phyloP scores from a whole-genome alignment of 1,139 yeast genomes.

The Candida pseudocylindracea region DNA sequence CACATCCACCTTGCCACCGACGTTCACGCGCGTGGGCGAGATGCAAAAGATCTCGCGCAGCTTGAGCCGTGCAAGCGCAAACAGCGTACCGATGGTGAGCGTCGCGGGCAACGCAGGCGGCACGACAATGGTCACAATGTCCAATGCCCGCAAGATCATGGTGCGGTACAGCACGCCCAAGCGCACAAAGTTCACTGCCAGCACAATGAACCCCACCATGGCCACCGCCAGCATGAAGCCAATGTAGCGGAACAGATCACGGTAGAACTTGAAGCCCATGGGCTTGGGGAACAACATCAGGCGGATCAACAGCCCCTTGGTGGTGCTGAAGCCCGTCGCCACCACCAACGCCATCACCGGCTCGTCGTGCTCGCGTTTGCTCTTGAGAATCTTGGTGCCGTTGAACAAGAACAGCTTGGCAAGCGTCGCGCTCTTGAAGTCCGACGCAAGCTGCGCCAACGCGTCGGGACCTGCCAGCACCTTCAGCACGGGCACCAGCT shows the following conservation, averaged over 20 bases:
- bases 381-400: conserved; percentile 78
- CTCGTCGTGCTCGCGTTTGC: conserved; percentile 39
- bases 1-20: conserved; percentile 83
- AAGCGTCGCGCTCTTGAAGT: conserved; percentile 40
- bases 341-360: conserved; percentile 78
- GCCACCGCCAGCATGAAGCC: conserved; percentile 90
- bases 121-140: conserved; percentile 84
- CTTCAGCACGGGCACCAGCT: conserved; percentile 90
- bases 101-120: conserved; percentile 99
- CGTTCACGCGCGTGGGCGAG: conserved; percentile 81
- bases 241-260: conserved; percentile 85
- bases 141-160: conserved; percentile 76
- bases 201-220: conserved; percentile 56
- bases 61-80: conserved; percentile 63
- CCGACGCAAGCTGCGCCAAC: conserved; percentile 27
- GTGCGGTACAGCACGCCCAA: conserved; percentile 46
- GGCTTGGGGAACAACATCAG: conserved; percentile 96
- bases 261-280: conserved; percentile 76
- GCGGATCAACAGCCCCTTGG: conserved; percentile 86
- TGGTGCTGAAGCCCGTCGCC: conserved; percentile 83
- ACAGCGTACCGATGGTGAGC: conserved; percentile 83
- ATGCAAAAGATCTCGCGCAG: conserved; percentile 55
- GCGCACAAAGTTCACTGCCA: conserved; percentile 63
- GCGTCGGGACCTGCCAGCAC: conserved; percentile 40
- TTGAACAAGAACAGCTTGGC: conserved; percentile 61